Evolutionary conservation across 106 monocot genomes (phyloP).

Genomic region (Acorus gramineus): DNA sequence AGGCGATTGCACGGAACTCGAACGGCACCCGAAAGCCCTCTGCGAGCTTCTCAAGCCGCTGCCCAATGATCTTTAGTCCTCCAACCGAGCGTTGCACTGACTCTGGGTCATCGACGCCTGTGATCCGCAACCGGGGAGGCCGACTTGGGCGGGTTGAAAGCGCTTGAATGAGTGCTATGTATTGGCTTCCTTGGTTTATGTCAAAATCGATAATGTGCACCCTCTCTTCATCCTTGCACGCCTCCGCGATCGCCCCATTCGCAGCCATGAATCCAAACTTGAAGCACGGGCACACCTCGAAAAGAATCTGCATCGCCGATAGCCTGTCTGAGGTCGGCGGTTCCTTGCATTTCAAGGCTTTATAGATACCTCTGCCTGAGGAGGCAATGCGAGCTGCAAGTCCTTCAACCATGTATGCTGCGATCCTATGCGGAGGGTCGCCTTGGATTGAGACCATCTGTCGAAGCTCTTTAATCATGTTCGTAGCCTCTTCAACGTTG

Average conservation of each 20-base stretch:
- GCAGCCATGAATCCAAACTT: constrained; percentile 96
- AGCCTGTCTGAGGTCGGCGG: constrained; percentile 65
- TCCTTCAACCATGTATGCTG: constrained; percentile 87
- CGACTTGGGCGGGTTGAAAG: constrained; percentile 31
- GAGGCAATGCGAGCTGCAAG: constrained; percentile 73
- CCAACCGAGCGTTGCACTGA: constrained; percentile 79
- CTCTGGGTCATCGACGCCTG: constrained; percentile 97
- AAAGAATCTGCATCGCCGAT: constrained; percentile 93
- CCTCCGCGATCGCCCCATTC: constrained; percentile 80
- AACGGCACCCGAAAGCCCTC: constrained; percentile 50
- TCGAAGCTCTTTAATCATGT: constrained; percentile 63
- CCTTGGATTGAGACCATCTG: constrained; percentile 86
- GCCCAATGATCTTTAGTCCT: constrained; percentile 74
- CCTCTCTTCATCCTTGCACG: constrained; percentile 54
- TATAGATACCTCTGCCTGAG: constrained; percentile 79
- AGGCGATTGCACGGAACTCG: constrained; percentile 61
- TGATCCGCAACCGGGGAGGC: constrained; percentile 52
- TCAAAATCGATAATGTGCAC: constrained; percentile 96
- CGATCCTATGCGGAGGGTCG: constrained; percentile 79
- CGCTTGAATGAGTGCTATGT: constrained; percentile 60
- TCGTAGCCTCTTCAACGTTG: constrained; percentile 44
- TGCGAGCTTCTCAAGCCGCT: constrained; percentile 71
- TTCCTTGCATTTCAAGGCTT: constrained; percentile 80
- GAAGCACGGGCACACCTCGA: constrained; percentile 91
- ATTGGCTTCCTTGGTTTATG: constrained; percentile 93